A percentile compares a stretch with the other conserved stretches of the same genome.
These are phyloP conservation scores for Cladosporium velox DNA, from an alignment of 2,329 filamentous ascomycete species.

Conservation along the genomic window DNA sequence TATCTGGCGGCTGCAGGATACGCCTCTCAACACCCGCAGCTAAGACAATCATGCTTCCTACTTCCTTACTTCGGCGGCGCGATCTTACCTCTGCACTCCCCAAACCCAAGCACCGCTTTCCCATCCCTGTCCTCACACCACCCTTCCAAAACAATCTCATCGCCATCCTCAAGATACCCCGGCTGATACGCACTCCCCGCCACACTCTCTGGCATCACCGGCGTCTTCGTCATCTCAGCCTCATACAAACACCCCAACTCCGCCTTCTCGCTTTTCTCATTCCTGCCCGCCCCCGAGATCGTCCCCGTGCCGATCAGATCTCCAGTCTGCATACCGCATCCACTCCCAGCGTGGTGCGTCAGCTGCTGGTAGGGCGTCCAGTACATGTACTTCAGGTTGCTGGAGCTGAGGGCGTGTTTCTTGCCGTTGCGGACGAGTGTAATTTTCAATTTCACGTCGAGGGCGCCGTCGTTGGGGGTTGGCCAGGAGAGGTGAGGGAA, in stretches of 20 bases:
- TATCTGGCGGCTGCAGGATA: conserved; percentile 35
- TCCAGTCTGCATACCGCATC: conserved; percentile 45
- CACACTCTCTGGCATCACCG: conserved; percentile 37
- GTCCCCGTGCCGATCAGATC: conserved; percentile 50
- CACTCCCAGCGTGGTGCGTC: conserved; percentile 47
- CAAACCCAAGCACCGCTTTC: conserved; percentile 32
- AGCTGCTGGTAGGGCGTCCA: conserved; percentile 51
- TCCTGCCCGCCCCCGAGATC: conserved; percentile 41
- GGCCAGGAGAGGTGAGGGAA: conserved; percentile 35
- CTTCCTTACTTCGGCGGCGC: conserved; percentile 24
- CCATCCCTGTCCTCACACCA: conserved; percentile 35
- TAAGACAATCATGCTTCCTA: not conserved
- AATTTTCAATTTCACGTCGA: conserved; percentile 38
- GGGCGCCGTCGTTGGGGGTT: conserved; percentile 26
- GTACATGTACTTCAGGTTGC: conserved; percentile 44
- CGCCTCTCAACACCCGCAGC: not conserved
- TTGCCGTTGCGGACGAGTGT: conserved; percentile 32
- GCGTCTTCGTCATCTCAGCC: conserved; percentile 35
- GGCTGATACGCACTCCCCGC: conserved; percentile 37
- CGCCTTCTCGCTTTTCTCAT: conserved; percentile 34
- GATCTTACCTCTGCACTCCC: conserved; percentile 34
- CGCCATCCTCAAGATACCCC: conserved; percentile 46
- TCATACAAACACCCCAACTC: conserved; percentile 49
- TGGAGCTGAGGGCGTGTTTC: conserved; percentile 28
- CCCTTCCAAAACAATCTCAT: conserved; percentile 38